Evolutionary conservation across 2,329 filamentous ascomycete species (phyloP).

Genomic region (Diplodia scrobiculata): DNA sequence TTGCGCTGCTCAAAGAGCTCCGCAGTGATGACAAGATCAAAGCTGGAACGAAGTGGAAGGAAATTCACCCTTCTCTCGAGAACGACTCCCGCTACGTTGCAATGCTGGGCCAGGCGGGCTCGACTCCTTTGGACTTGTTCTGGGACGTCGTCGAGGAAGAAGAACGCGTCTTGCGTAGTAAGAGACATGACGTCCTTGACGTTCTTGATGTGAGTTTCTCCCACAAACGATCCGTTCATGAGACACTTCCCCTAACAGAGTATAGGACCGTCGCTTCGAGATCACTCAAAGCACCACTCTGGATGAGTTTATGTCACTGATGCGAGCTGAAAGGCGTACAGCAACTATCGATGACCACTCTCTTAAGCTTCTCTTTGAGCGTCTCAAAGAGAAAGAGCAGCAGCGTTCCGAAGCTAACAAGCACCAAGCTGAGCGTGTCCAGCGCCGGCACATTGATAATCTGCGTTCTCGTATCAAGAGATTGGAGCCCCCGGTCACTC

Average conservation of each 20-base stretch:
- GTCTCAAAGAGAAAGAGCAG: slow-evolving; percentile 82
- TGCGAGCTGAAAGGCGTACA: slow-evolving; percentile 85
- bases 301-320: slow-evolving; percentile 80
- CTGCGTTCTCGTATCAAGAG: slow-evolving; percentile 86
- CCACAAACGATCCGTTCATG: slow-evolving; percentile 7
- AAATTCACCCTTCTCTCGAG: slow-evolving; percentile 72
- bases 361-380: slow-evolving; percentile 79
- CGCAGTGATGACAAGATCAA: slow-evolving; percentile 78
- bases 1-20: slow-evolving; percentile 72
- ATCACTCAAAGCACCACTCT: slow-evolving; percentile 82
- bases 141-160: slow-evolving; percentile 96
- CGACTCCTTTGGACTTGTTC: slow-evolving; percentile 86
- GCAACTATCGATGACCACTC: slow-evolving; percentile 81
- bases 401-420: slow-evolving; percentile 83
- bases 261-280: slow-evolving; percentile 85
- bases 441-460: slow-evolving; percentile 80
- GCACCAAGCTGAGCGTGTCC: slow-evolving; percentile 76
- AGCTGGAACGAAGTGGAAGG: slow-evolving; percentile 85
- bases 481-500: slow-evolving; percentile 77
- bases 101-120: slow-evolving; percentile 82
- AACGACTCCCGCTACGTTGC: slow-evolving; percentile 79
- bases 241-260: slow-evolving; percentile 5
- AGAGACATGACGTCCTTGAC: slow-evolving; percentile 81
- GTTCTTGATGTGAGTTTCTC: slow-evolving; percentile 73
- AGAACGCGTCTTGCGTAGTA: slow-evolving; percentile 78